Percentiles rank a stretch among this genome's conserved stretches.
Conservation (phyloP, 2,329 filamentous ascomycete species). For the Orbilia quercus region DNA sequence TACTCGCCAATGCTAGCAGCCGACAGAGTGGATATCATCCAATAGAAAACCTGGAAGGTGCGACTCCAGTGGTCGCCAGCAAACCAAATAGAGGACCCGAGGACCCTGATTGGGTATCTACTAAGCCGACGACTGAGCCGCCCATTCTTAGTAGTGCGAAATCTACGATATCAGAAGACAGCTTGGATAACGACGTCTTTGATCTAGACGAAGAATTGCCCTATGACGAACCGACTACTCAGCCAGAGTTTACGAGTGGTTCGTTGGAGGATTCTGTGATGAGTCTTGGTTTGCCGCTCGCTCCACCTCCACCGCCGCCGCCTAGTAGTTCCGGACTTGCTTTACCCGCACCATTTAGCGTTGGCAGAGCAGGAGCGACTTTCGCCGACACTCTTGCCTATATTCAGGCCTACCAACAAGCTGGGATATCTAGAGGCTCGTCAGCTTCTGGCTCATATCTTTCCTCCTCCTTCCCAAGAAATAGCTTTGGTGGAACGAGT, state of each 20-base stretch:
- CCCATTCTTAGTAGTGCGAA: constrained; percentile 41
- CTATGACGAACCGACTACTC: constrained; percentile 29
- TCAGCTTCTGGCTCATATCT: constrained; percentile 51
- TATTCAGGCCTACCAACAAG: constrained; percentile 52
- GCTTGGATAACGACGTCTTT: constrained; percentile 53
- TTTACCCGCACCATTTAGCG: constrained; percentile 34
- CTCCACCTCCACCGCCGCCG: constrained; percentile 48
- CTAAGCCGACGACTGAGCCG: constrained; percentile 34
- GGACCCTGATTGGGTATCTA: constrained; percentile 53
- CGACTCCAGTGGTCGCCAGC: constrained; percentile 4
- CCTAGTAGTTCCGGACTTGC: constrained; percentile 38
- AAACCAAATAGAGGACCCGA: constrained; percentile 49
- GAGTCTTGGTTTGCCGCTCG: constrained; percentile 52
- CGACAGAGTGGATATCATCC: constrained; percentile 32
- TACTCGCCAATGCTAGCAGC: constrained; percentile 12
- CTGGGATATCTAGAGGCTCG: constrained; percentile 51
- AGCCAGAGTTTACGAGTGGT: constrained; percentile 46
- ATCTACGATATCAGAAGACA: constrained; percentile 53
- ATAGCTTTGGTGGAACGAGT: constrained; percentile 44
- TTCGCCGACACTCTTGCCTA: constrained; percentile 52
- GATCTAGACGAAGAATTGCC: constrained; percentile 53
- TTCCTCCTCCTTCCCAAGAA: constrained; percentile 52
- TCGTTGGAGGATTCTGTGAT: constrained; percentile 52
- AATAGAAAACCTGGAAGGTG: constrained; percentile 32
- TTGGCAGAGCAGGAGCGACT: constrained; percentile 41